Evolutionary conservation across 305 asterid species (phyloP), one percentile per base, ranked within the genome.

Genomic region (Striga hermonthica): DNA sequence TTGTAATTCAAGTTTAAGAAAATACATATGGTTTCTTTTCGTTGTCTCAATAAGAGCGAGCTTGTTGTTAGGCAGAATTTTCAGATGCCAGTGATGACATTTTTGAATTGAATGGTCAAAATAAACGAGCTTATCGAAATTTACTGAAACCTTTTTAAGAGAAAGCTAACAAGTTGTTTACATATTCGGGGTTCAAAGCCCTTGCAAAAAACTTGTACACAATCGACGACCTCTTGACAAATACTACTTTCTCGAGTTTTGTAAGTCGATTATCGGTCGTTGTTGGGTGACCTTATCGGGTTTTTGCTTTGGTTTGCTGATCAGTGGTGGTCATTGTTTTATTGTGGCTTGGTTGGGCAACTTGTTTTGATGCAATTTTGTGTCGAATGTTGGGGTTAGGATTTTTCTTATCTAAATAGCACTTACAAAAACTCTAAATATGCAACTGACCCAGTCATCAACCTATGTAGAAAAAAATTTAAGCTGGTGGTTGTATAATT

Each of bases 201-300:
- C 79, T 54, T 48, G 22, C 60, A 75, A 40, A 12, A 69, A 72
- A 64, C 7, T 58, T 48, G 34, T 15, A 4, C 64, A 13, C 31
- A 48, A 65, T 60, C 55, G 55, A 38, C 65, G 72, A 50, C 64
- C 82, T 7, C 4, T 85, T 35, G 75, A 76, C 57, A 87, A 90
- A 64, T 87, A 82, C 80, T 9, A 7, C 36, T 87, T 84, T 57
- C 91, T 87, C 11, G 11, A 15, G 14, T 39, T 0, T 59, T 81
- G 97, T 90, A 82, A 75, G 90, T 78, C 58, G 62, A 14, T 44
- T 8, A 11, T 28, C 65, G 11, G 58, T 72, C 58, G 5, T 64
- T 60, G 7, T 49, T n/a, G n/a, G n/a, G n/a, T 49, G 14, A n/a
- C 14, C 14, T 28, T 49, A 12, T 16, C 8, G 15, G 16, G 55